These are phyloP conservation scores for Diplodia seriata DNA, from an alignment of 2,329 filamentous ascomycete genomes.

Conservation along the genomic window DNA sequence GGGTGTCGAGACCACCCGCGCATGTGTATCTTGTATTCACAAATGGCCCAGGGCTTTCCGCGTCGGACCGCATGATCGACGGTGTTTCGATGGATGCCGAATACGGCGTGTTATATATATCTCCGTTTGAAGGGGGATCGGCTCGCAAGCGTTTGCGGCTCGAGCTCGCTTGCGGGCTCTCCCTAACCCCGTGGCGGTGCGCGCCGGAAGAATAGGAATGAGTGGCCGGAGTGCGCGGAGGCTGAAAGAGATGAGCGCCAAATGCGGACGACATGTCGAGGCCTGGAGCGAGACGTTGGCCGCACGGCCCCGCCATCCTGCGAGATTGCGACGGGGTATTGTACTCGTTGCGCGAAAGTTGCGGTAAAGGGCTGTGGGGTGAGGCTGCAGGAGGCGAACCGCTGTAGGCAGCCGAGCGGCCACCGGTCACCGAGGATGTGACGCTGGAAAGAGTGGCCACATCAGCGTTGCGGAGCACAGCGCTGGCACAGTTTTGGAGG, in stretches of 20 bases:
- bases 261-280: constrained; percentile 30
- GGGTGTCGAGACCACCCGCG: constrained; percentile 59
- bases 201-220: constrained; percentile 26
- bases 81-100: constrained; percentile 24
- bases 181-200: constrained; percentile 24
- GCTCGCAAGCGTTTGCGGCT: constrained; percentile 34
- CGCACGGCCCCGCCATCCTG: constrained; percentile 31
- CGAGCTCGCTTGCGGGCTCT: constrained; percentile 12
- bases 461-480: constrained; percentile 17
- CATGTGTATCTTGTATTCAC: constrained; percentile 61
- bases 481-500: constrained; percentile 5
- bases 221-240: constrained; percentile 26
- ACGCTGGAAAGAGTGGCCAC: constrained; percentile 24
- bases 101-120: constrained; percentile 30
- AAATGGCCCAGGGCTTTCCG: constrained; percentile 52
- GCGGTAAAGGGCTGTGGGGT: constrained; percentile 23
- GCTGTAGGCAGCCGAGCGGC: constrained; percentile 15
- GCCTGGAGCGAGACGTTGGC: constrained; percentile 26
- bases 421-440: constrained; percentile 22
- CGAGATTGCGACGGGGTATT: constrained; percentile 24
- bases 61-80: constrained; percentile 34
- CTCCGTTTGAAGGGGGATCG: constrained; percentile 31
- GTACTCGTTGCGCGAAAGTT: constrained; percentile 18
- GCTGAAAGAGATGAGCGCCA: constrained; percentile 28
- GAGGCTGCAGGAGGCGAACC: constrained; percentile 27